Evolutionary conservation across 2,329 filamentous ascomycete genomes (phyloP).

Genomic region (Phoma sp.): DNA sequence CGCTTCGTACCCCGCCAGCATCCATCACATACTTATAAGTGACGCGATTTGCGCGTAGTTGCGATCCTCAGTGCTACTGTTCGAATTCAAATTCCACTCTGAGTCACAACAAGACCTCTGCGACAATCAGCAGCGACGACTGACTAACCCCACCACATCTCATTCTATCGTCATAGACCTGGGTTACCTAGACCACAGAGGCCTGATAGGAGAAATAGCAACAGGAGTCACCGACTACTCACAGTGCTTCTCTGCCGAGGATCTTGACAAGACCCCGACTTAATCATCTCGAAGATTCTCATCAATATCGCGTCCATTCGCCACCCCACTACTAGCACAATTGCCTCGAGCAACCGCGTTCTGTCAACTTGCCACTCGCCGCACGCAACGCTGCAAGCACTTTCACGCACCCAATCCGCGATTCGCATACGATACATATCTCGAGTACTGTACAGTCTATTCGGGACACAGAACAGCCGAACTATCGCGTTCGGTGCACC

Average conservation of each 20-base stretch:
- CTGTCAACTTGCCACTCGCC: constrained; percentile 16
- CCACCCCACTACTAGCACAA: constrained; percentile 17
- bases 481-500: constrained; percentile 32
- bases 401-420: neutral
- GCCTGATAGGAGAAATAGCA: constrained; percentile 18
- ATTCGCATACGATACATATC: neutral
- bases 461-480: constrained; percentile 6
- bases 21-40: constrained; percentile 19
- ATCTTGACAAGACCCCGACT: neutral
- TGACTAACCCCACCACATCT: constrained; percentile 32
- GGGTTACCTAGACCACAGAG: constrained; percentile 22
- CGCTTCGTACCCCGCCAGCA: constrained; percentile 17
- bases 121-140: constrained; percentile 18
- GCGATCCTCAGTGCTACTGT: constrained; percentile 5
- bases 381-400: neutral
- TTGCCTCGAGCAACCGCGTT: constrained; percentile 10
- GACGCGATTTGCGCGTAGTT: constrained; percentile 7
- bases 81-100: neutral
- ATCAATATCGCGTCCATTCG: constrained; percentile 12
- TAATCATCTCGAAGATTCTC: neutral
- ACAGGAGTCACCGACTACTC: neutral
- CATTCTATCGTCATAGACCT: constrained; percentile 41
- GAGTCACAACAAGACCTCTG: neutral
- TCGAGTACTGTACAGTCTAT: neutral
- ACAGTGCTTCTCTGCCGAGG: neutral